phyloP scores from a whole-genome alignment of 2,329 filamentous ascomycete species.

The Apiospora koreana region DNA sequence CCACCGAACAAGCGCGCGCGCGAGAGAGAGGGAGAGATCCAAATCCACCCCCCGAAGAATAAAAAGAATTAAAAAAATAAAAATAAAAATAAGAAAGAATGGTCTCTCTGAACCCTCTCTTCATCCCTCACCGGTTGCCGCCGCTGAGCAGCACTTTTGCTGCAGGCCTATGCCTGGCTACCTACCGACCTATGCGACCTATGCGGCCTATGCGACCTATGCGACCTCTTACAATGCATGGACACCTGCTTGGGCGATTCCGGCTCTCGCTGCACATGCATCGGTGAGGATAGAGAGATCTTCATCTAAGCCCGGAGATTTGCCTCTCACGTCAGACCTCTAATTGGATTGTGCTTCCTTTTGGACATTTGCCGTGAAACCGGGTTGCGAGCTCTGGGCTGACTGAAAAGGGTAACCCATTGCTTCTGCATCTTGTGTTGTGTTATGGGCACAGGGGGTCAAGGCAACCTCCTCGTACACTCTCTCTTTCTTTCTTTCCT shows the following conservation, averaged over 20 bases:
- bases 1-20: background rate
- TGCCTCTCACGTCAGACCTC: background rate
- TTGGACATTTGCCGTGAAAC: background rate
- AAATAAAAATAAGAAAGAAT: background rate
- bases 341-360: background rate
- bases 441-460: background rate
- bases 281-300: background rate
- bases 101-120: background rate
- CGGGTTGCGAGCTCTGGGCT: background rate
- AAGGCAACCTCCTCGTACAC: background rate
- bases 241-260: background rate
- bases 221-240: too few species aligned
- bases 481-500: background rate
- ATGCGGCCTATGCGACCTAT: too few species aligned
- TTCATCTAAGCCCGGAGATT: background rate
- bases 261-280: background rate
- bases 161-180: background rate
- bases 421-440: background rate
- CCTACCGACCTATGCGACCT: background rate
- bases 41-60: too few species aligned
- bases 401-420: background rate
- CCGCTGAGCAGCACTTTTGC: background rate
- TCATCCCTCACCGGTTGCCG: background rate
- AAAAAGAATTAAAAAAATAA: too few species aligned
- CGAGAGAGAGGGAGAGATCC: background rate